Conservation (phyloP, 1,284 basidiomycete genomes). For the Coniferiporia weirii region DNA sequence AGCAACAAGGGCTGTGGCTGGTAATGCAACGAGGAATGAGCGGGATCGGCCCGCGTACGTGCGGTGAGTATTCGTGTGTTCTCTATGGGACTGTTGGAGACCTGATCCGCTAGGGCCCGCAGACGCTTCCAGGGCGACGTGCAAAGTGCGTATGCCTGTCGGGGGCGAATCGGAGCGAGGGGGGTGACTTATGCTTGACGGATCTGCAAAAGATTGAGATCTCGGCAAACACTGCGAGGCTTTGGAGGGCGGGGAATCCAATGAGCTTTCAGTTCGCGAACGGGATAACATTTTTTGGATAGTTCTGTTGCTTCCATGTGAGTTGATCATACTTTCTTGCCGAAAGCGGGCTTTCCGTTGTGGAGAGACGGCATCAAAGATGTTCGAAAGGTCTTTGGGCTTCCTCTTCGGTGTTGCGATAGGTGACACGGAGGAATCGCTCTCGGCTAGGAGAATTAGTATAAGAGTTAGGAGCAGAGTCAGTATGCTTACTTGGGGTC, state of each 20-base stretch:
- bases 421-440: constrained; percentile 13
- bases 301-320: constrained; percentile 23
- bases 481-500: neutral
- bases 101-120: neutral
- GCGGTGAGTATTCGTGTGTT: constrained; percentile 24
- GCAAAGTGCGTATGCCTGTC: neutral
- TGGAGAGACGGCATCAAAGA: constrained; percentile 29
- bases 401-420: constrained; percentile 23
- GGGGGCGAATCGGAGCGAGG: constrained; percentile 15
- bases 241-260: constrained; percentile 30
- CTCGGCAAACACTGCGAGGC: constrained; percentile 25
- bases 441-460: constrained; percentile 17
- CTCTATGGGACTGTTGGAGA: constrained; percentile 13
- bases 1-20: constrained; percentile 24
- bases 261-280: constrained; percentile 49
- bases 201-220: constrained; percentile 35
- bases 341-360: constrained; percentile 7
- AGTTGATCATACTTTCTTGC: constrained; percentile 15
- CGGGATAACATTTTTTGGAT: constrained; percentile 44
- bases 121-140: neutral
- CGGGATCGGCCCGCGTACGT: constrained; percentile 74
- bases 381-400: constrained; percentile 30
- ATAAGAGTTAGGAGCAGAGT: constrained; percentile 15
- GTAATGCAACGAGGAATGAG: constrained; percentile 55
- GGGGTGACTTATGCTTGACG: constrained; percentile 18